A percentile compares a stretch with the other conserved stretches of the same genome.
Evolutionary conservation across 352 stramenopile genomes (phyloP).

Genomic region (Globisporangium perplexum): DNA sequence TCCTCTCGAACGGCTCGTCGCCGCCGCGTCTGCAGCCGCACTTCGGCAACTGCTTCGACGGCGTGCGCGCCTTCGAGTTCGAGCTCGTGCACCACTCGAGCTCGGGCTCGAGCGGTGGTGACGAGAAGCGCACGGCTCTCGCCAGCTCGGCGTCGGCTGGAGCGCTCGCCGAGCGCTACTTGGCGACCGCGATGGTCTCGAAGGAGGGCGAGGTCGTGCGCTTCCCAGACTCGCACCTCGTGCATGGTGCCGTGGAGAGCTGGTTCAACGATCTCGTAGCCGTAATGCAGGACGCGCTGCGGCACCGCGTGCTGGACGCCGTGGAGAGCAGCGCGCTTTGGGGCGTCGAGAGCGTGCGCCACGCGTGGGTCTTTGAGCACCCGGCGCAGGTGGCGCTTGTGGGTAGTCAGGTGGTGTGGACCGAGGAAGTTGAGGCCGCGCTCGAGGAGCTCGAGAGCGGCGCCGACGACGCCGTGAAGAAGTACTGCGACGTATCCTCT

Average conservation of each 20-base stretch:
- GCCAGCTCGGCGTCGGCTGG: constrained; percentile 9
- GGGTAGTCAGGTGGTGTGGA: constrained; percentile 93
- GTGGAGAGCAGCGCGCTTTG: constrained; percentile 92
- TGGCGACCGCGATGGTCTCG: constrained; percentile 91
- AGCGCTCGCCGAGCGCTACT: constrained; percentile 39
- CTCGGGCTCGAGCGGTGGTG: background rate
- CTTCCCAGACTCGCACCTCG: constrained; percentile 70
- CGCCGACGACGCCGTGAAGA: constrained; percentile 94
- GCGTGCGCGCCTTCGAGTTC: constrained; percentile 81
- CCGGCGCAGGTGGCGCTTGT: constrained; percentile 76
- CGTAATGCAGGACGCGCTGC: constrained; percentile 90
- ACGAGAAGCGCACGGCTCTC: background rate
- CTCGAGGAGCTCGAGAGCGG: constrained; percentile 94
- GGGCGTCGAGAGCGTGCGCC: constrained; percentile 73
- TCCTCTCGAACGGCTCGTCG: constrained; percentile 91
- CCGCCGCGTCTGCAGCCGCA: constrained; percentile 85
- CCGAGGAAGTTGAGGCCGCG: constrained; percentile 86
- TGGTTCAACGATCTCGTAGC: constrained; percentile 95
- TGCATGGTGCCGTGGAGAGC: constrained; percentile 86
- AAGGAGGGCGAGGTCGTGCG: constrained; percentile 93
- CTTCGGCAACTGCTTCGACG: constrained; percentile 90
- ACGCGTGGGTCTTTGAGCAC: constrained; percentile 91
- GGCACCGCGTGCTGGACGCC: constrained; percentile 82
- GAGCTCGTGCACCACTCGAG: constrained; percentile 14
- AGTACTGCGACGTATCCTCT: constrained; percentile 91